Base-by-base conservation (phyloP, 495 filamentous ascomycete species). In the Evernia prunastri region DNA sequence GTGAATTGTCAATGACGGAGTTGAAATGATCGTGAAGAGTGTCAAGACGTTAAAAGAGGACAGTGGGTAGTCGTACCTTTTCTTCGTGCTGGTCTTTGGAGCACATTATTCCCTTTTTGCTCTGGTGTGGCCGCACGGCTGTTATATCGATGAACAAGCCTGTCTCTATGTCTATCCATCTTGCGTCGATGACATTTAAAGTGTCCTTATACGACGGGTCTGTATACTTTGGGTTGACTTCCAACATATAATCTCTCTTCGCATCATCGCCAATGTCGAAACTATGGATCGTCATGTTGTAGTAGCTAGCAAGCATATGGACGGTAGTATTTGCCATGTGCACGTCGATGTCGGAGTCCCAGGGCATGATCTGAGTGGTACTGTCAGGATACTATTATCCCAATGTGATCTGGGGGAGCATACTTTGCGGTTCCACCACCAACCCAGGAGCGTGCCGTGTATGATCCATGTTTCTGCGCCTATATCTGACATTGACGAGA, bases 121-220 rank as follows among this genome's bases (percentile, higher is more conserved):
- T 71, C 13, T 73, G 69, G 70, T 82, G 79, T 31, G 74, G 76
- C 59, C 82, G 73, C 25, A 86, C 75, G 8, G 83, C 79, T 0
- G 83, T 86, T 67, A 87, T 85, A 65, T 87, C 84, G 63, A 86
- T 84, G 64, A 86, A 87, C 6, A 86, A 70, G 0, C 84, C 84
- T 9, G 82, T 85, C 0, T 79, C 73, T 61, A 73, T 84, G 67
- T 86, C 84, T 64, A 86, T 84, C 83, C 82, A 87, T 23, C 83
- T 73, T 25, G 76, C 84, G 68, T 86, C 84, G 51, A 87, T 87
- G 49, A 82, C 76, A 63, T 87, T 87, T 60, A 77, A 58, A 35
- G 56, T 66, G 63, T 87, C 84, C 0, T 65, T 58, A 9, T 71
- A 76, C 29, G 71, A 74, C 42, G 73, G 73, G 59, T 84, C 78